Base-by-base conservation (phyloP, 192 early-diverging fungal genomes). In the Umbelopsis sp. region DNA sequence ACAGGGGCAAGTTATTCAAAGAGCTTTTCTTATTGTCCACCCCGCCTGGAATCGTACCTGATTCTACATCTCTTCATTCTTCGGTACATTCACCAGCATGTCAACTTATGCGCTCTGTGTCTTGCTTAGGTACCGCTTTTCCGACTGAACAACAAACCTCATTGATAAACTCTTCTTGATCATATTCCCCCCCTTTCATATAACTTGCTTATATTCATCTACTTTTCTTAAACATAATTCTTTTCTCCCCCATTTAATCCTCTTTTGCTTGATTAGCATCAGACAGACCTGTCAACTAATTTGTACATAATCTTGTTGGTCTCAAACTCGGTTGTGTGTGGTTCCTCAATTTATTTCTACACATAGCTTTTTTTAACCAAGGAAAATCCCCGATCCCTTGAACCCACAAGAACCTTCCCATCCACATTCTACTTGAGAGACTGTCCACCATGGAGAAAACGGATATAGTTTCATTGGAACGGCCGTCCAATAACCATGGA, bases 1-100 rank as follows among this genome's bases (percentile, higher is more conserved):
- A 61, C 55, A 61, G 55, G 55, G 55, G 55, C 55, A 15, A 61
- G 23, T 61, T 61, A 61, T 61, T 61, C 55, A 61, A 61, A 30
- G 37, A 41, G 37, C 37, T 41, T 30, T 61, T 61, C 55, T 35
- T 61, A 61, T 61, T 61, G 55, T 61, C 12, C 33, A 61, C 25
- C 37, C 25, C 30, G 55, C 55, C 33, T 61, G 30, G 55, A 30
- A 61, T 61, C 30, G 2, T 25, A 61, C 55, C 27, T 35, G 37
- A 41, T 41, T 41, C 33, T 37, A 35, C 55, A 61, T 61, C 55
- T 61, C 55, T 61, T 18, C 55, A 61, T 61, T 61, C 30, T 61
- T 61, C 55, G 55, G 55, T 61, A 30, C 55, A 61, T 61, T 61
- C 33, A 22, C 25, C 55, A 61, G 27, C 33, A 61, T 61, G 55